These are phyloP conservation scores for Calonectria ilicicola DNA, from an alignment of 2,329 filamentous ascomycete species.

Conservation along the genomic window DNA sequence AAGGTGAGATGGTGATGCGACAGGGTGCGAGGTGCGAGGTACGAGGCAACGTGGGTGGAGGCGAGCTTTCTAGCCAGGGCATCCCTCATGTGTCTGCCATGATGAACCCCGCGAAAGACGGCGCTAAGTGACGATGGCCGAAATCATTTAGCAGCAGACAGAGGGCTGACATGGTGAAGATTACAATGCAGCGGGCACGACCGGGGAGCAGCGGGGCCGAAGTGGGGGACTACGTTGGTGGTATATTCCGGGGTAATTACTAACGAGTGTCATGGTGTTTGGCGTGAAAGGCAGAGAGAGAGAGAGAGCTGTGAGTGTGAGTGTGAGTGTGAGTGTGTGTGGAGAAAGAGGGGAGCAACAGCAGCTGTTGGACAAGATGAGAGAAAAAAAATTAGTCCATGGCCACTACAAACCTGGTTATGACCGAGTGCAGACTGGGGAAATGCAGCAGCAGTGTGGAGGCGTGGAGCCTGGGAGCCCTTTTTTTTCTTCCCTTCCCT, in stretches of 20 bases:
- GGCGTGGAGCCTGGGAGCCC: neutral
- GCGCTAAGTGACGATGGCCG: conserved; percentile 11
- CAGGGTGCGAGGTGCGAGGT: neutral
- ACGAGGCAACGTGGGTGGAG: neutral
- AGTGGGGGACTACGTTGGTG: conserved; percentile 10
- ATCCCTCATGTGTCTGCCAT: neutral
- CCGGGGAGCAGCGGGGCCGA: conserved; percentile 16
- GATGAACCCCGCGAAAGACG: conserved; percentile 19
- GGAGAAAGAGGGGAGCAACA: neutral
- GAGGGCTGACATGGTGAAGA: neutral
- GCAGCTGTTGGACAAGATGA: neutral
- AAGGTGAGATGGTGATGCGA: conserved; percentile 3
- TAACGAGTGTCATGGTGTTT: conserved; percentile 2
- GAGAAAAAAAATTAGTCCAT: no score
- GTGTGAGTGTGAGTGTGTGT: neutral
- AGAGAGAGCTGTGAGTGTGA: no score
- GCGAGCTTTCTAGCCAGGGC: conserved; percentile 6
- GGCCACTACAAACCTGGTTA: neutral
- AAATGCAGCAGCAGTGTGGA: neutral
- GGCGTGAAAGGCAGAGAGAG: neutral
- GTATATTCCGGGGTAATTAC: neutral
- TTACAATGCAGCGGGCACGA: neutral
- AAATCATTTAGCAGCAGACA: neutral
- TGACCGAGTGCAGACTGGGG: neutral
- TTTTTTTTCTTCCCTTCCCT: neutral